Conservation (phyloP, 768 basidiomycete genomes). For the Cyathus striatus region DNA sequence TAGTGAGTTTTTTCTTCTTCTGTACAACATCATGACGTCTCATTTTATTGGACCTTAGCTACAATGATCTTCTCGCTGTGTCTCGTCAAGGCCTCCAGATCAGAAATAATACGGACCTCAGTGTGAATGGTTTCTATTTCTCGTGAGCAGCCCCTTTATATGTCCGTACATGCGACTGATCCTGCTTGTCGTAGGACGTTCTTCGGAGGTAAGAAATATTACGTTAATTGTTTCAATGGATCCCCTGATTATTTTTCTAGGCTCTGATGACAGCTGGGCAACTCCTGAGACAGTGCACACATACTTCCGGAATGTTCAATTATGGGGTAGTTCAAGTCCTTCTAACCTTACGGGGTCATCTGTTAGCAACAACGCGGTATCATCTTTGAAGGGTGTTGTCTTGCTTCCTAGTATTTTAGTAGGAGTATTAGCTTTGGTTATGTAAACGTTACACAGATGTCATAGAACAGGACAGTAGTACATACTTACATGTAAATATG, state of each 20-base stretch:
- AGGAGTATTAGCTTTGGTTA: too few relatives aligned
- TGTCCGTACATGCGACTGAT: conserved; percentile 2
- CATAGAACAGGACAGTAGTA: too few relatives aligned
- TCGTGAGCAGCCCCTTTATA: conserved; percentile 45
- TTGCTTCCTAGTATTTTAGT: too few relatives aligned
- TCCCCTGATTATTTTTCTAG: too few relatives aligned
- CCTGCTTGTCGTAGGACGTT: conserved; percentile 49
- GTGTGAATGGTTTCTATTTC: conserved; percentile 70
- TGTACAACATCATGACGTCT: neutral
- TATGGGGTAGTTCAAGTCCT: conserved; percentile 52
- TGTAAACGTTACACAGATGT: too few relatives aligned
- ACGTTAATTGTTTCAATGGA: too few relatives aligned
- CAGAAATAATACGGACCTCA: conserved; percentile 46
- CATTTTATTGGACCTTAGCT: conserved; percentile 30
- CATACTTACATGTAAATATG: too few relatives aligned
- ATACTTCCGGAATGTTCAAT: conserved; percentile 70
- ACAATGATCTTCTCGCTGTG: conserved; percentile 63
- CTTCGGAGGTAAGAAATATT: conserved; percentile 56
- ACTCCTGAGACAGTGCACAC: conserved; percentile 62
- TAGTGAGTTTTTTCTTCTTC: conserved; percentile 43
- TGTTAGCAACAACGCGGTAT: too few relatives aligned
- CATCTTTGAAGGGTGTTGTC: too few relatives aligned
- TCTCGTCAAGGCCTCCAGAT: conserved; percentile 60
- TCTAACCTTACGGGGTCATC: conserved; percentile 39
- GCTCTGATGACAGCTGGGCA: conserved; percentile 67